Evolutionary conservation across 768 basidiomycete species (phyloP), one percentile per base, ranked within the genome.

Genomic region (Cubamyces sp.): DNA sequence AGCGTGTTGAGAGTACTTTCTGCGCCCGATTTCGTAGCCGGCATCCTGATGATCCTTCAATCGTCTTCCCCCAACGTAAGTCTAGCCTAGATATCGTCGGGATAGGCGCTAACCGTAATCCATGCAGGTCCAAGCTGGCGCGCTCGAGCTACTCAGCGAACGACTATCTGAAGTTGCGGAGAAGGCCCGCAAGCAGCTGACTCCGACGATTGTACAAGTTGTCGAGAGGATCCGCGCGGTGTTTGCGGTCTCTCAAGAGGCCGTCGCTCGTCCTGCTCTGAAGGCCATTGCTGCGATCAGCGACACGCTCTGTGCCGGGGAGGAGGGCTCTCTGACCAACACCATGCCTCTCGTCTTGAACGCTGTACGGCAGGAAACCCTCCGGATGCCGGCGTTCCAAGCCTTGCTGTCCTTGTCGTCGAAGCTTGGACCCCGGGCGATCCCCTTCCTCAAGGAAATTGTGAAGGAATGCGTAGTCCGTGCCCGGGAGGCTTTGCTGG

Each of bases 361-460:
- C 14, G 75, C 79, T 2, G 78, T 84, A 39, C 78, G 77, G 67
- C 74, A 75, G n/a, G 71, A 75, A 8, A 71, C 73, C 7, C 66
- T 76, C 21, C 75, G 78, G 1, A 64, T 73, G 9, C 68, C 75
- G 12, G 86, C 87, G 2, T 63, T 92, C 58, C 74, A 79, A 2
- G 80, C 87, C 1, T 71, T 95, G 30, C 73, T 83, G 5, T 78
- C 84, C 37, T 78, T 94, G 59, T 78, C 84, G 90, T 72, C 79
- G 19, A 86, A 88, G 48, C 82, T 98, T 21, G 94, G 92, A 0
- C 93, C 96, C 12, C 87, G 96, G 0, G 81, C 94, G 52, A 94
- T 99, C 52, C 94, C 96, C 5, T 82, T 86, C 74, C 88, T 97
- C 75, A 85, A 85, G 54, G 81, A 85, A 15, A 83, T 96, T 48